Evolutionary conservation across 1,284 basidiomycete genomes (phyloP), one percentile per base, ranked within the genome.

Genomic region (Leccinum variabile): DNA sequence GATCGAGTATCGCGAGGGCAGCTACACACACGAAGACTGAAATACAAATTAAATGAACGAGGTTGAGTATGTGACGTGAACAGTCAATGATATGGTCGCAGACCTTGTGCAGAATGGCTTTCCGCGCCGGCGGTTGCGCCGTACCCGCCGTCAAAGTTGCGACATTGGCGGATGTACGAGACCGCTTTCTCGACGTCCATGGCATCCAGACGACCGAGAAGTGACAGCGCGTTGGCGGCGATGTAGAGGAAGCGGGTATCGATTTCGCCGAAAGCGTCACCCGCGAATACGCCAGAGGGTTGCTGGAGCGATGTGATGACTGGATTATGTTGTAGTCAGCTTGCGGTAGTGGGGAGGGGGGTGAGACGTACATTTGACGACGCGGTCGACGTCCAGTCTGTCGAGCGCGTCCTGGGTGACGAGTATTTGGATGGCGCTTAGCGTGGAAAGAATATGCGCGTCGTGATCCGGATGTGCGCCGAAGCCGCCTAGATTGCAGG

Each of bases 91-190:
- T 9, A 8, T 33, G 16, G 1, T 33, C 16, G 25, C 82, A 53
- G 61, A 95, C 95, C 93, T 84, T 96, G 94, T 0, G 84, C 92
- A 7, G 95, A 88, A 78, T 98, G 97, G 66, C 90, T 95, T 78
- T 99, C 97, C 1, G 92, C 94, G 0, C 95, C 97, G 9, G 86
- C 82, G 22, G 80, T 77, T 46, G 83, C 87, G 11, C 97, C 97
- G 69, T 97, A 99, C 0, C 95, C 97, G 3, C 96, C 96, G 73
- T 99, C 97, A 73, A 95, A 97, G 75, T 99, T 99, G 71, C 82
- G 84, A 75, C 96, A 97, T 39, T 83, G 79, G 13, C 80, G 73
- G 52, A 99, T 85, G 75, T 96, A 95, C 3, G 76, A 80, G 7
- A 94, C 84, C 0, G 94, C 89, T 66, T 82, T 83, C 41, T 89